phyloP scores from a whole-genome alignment of 306 rosid genomes.

The Castanospermum australe region DNA sequence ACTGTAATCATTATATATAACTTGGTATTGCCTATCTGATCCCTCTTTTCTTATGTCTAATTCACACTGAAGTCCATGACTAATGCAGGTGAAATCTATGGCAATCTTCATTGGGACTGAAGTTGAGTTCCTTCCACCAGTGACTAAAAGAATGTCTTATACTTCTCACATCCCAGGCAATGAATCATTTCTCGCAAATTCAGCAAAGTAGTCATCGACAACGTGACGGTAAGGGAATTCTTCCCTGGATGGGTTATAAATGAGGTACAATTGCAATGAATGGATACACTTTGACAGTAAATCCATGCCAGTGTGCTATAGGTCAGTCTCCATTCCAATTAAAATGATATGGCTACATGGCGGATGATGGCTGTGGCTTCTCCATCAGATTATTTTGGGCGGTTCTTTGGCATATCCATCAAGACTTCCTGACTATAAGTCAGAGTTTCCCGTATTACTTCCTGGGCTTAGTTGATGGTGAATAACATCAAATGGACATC shows the following conservation, averaged over 20 bases:
- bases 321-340: conserved; percentile 34
- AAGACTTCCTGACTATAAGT: conserved; percentile 29
- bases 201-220: conserved; percentile 43
- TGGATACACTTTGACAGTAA: conserved; percentile 56
- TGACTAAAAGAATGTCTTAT: conserved; percentile 37
- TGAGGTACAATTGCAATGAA: conserved; percentile 47
- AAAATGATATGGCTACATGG: conserved; percentile 11
- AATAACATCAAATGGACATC: conserved; percentile 57
- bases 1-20: neutral
- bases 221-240: conserved; percentile 25
- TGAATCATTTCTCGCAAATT: conserved; percentile 43
- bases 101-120: conserved; percentile 69
- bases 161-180: conserved; percentile 45
- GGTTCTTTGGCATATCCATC: conserved; percentile 66
- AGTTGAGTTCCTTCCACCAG: conserved; percentile 49
- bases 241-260: conserved; percentile 65
- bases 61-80: conserved; percentile 20
- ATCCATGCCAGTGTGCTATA: conserved; percentile 61
- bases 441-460: conserved; percentile 48
- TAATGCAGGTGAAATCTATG: conserved; percentile 67
- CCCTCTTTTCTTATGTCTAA: neutral
- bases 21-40: neutral
- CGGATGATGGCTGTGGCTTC: conserved; percentile 23
- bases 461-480: conserved; percentile 68
- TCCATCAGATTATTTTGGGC: conserved; percentile 56